Percentiles rank a stretch among this genome's conserved stretches.
Conservation (phyloP, 345 rosid species). For the Mangifera indica region DNA sequence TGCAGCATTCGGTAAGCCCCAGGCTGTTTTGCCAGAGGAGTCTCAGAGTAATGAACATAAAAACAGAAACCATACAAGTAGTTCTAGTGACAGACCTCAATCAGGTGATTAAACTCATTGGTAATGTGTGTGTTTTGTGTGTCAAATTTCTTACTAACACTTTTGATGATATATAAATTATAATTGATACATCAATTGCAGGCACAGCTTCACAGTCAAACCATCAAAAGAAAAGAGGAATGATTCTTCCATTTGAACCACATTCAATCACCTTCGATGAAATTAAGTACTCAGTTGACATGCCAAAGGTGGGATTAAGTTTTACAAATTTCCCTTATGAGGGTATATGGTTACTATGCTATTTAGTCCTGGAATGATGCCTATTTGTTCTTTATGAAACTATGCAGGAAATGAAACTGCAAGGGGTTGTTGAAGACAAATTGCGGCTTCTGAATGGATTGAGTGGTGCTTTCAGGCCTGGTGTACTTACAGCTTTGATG, state of each 20-base stretch:
- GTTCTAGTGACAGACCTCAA: constrained; percentile 9
- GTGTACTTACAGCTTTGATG: constrained; percentile 61
- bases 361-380: neutral
- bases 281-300: constrained; percentile 63
- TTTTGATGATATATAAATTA: neutral
- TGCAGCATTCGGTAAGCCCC: constrained; percentile 60
- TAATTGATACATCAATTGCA: constrained; percentile 8
- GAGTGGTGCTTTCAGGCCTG: constrained; percentile 55
- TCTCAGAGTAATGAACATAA: constrained; percentile 27
- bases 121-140: neutral
- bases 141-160: neutral
- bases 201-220: constrained; percentile 21
- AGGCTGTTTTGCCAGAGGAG: constrained; percentile 40
- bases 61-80: constrained; percentile 18
- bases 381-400: constrained; percentile 6
- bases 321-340: neutral
- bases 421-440: constrained; percentile 40
- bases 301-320: constrained; percentile 57
- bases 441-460: constrained; percentile 48
- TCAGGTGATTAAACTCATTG: constrained; percentile 20
- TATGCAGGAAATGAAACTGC: constrained; percentile 48
- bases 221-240: constrained; percentile 47
- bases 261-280: constrained; percentile 61
- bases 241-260: constrained; percentile 84
- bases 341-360: neutral